phyloP scores from a whole-genome alignment of 208 protist species.

The Leishmania braziliensis region DNA sequence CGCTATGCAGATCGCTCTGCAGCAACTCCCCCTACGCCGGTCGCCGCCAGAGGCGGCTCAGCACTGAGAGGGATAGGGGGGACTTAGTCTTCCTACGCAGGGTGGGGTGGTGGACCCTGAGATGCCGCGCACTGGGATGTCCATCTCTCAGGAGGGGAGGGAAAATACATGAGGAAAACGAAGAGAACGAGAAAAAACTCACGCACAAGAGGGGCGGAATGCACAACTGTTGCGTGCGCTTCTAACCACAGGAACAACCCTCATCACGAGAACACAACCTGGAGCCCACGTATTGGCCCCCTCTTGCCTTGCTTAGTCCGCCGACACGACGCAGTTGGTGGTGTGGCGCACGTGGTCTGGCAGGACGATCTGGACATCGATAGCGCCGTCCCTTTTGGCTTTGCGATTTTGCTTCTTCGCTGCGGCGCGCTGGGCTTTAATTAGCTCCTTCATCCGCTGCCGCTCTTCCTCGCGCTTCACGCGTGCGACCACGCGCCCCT shows the following conservation, averaged over 20 bases:
- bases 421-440: slow-evolving; percentile 63
- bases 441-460: slow-evolving; percentile 74
- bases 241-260: neutral
- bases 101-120: neutral
- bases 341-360: slow-evolving; percentile 48
- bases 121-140: neutral
- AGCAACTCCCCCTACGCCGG: too few relatives aligned
- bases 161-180: neutral
- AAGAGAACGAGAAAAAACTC: neutral
- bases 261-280: neutral
- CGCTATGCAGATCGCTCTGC: too few relatives aligned
- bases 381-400: slow-evolving; percentile 32
- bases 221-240: neutral
- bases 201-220: neutral
- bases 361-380: slow-evolving; percentile 63
- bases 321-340: slow-evolving; percentile 17
- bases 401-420: slow-evolving; percentile 43
- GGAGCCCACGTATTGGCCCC: neutral
- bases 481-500: slow-evolving; percentile 44
- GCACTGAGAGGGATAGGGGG: too few relatives aligned
- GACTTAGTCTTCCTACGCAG: too few relatives aligned
- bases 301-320: neutral
- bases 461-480: slow-evolving; percentile 73
- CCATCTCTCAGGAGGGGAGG: neutral
- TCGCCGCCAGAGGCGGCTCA: too few relatives aligned